A percentile compares a stretch with the other conserved stretches of the same genome.
These are phyloP conservation scores for Extremus antarcticus DNA, from an alignment of 495 filamentous ascomycete genomes.

Conservation along the genomic window DNA sequence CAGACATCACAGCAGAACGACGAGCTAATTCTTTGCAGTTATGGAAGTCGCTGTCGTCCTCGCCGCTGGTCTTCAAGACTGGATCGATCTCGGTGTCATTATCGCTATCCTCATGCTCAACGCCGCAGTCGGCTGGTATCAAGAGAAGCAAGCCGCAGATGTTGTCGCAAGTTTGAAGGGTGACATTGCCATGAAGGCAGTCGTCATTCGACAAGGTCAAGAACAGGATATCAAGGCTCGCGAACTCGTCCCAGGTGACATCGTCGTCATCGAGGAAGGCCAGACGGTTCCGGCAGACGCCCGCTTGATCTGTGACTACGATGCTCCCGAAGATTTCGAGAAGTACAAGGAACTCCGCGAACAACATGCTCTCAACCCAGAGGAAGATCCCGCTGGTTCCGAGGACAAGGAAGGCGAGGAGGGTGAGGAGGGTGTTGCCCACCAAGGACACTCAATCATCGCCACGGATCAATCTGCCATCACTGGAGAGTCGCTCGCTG, in stretches of 20 bases:
- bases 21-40: conserved; percentile 37
- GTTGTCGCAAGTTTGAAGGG: conserved; percentile 71
- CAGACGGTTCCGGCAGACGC: conserved; percentile 63
- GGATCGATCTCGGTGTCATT: conserved; percentile 77
- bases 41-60: conserved; percentile 77
- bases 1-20: background rate
- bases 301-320: conserved; percentile 66
- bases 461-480: conserved; percentile 66
- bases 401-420: conserved; percentile 35
- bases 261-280: conserved; percentile 70
- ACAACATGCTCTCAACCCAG: conserved; percentile 36
- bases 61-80: conserved; percentile 69
- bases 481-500: conserved; percentile 66
- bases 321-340: conserved; percentile 57
- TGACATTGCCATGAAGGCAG: conserved; percentile 72
- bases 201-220: conserved; percentile 58
- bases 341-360: conserved; percentile 58
- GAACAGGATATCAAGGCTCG: conserved; percentile 66
- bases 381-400: conserved; percentile 45
- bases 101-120: conserved; percentile 70
- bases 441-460: conserved; percentile 52
- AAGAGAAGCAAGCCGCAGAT: conserved; percentile 78
- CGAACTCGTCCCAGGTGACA: conserved; percentile 72
- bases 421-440: conserved; percentile 24
- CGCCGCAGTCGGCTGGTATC: conserved; percentile 76